Evolutionary conservation across 257 asterid genomes (phyloP).

Genomic region (Solanum gracilifrons): DNA sequence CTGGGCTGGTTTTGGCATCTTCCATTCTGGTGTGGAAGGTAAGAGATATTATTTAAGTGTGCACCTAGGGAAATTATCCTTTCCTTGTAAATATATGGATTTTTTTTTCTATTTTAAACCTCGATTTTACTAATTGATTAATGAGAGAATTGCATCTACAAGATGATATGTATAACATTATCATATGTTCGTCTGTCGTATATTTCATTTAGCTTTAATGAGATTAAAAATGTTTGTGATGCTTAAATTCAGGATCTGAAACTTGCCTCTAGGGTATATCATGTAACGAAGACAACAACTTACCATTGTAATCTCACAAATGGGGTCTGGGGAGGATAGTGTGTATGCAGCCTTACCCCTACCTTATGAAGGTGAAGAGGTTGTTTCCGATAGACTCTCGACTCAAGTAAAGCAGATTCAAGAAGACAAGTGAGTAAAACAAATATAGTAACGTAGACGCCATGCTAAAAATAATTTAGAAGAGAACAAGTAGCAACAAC

Average conservation of each 20-base stretch:
- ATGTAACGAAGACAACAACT: not conserved
- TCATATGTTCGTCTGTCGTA: not conserved
- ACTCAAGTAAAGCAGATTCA: not conserved
- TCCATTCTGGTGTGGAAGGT: conserved; percentile 98
- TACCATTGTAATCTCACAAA: not conserved
- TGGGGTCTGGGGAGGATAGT: not conserved
- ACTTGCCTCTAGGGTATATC: not conserved
- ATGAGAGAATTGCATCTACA: not conserved
- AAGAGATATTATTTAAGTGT: not conserved
- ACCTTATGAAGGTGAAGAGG: not conserved
- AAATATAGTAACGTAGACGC: not conserved
- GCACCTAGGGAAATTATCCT: not conserved
- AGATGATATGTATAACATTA: not conserved
- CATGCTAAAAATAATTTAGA: not conserved
- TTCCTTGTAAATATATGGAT: not conserved
- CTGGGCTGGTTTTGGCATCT: conserved; percentile 96
- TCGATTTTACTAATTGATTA: not conserved
- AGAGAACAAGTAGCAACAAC: not conserved
- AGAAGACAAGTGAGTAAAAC: not conserved
- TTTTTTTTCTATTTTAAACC: not conserved
- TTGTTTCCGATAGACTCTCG: not conserved
- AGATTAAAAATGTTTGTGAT: not conserved
- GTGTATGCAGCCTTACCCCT: not conserved
- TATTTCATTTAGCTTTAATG: not conserved
- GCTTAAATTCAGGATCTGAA: not conserved